Percentiles rank a stretch among this genome's conserved stretches.
These are phyloP conservation scores for Cylindrodendrum hubeiense DNA, from an alignment of 2,329 filamentous ascomycete genomes.

Conservation along the genomic window DNA sequence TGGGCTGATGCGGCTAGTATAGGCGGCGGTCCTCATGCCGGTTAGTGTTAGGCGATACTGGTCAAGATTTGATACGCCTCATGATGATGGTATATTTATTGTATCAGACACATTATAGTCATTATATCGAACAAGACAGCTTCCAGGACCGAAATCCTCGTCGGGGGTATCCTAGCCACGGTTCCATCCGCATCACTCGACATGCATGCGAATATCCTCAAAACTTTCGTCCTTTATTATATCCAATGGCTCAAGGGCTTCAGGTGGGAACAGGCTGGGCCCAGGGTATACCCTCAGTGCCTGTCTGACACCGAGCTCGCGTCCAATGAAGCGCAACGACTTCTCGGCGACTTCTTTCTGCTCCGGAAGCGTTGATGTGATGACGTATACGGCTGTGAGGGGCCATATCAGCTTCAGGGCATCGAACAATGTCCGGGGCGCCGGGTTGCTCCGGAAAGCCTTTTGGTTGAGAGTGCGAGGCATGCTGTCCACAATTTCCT, in stretches of 20 bases:
- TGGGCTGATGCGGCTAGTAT: no score
- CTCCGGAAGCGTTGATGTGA: slow-evolving; percentile 43
- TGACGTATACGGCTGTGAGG: slow-evolving; percentile 48
- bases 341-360: slow-evolving; percentile 45
- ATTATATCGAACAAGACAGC: no score
- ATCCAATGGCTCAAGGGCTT: slow-evolving; percentile 43
- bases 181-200: slow-evolving; percentile 23
- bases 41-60: no score
- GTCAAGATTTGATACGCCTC: no score
- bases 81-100: no score
- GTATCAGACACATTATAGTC: no score
- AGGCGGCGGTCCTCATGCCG: no score
- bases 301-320: slow-evolving; percentile 53
- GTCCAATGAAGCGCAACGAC: slow-evolving; percentile 50
- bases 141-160: no score
- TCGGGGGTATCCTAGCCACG: background rate
- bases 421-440: slow-evolving; percentile 51
- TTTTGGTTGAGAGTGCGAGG: slow-evolving; percentile 43
- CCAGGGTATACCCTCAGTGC: slow-evolving; percentile 45
- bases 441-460: slow-evolving; percentile 38
- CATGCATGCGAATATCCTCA: slow-evolving; percentile 30
- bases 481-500: slow-evolving; percentile 46
- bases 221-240: slow-evolving; percentile 31
- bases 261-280: slow-evolving; percentile 38
- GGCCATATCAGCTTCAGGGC: slow-evolving; percentile 55